A percentile compares a stretch with the other conserved stretches of the same genome.
Conservation (phyloP, 192 early-diverging fungal species). For the Backusella psychrophila region DNA sequence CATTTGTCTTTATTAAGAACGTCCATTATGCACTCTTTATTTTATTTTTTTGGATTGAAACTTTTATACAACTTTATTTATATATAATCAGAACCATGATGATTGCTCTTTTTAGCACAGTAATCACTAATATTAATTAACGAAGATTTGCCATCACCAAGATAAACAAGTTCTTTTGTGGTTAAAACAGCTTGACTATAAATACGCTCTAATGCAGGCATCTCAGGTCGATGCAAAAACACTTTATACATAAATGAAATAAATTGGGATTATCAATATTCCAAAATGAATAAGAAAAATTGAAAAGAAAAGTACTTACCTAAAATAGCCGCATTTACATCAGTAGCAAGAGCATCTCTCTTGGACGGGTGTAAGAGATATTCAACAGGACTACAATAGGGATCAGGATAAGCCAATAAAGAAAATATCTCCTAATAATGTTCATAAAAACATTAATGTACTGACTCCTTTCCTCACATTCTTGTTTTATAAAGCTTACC, state of each 20-base stretch:
- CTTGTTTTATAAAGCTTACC: conserved; percentile 9
- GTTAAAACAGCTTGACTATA: conserved; percentile 18
- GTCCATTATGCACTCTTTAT: not conserved
- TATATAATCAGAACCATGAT: not conserved
- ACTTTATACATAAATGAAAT: not conserved
- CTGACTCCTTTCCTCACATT: not conserved
- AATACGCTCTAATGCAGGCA: conserved; percentile 22
- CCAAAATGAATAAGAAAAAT: not conserved
- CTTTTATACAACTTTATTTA: not conserved
- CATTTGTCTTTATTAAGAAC: not conserved
- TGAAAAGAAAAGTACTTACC: conserved; percentile 22
- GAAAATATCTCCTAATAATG: conserved; percentile 63
- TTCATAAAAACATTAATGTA: not conserved
- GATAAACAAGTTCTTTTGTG: conserved; percentile 24
- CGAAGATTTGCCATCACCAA: conserved; percentile 15
- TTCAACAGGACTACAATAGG: conserved; percentile 50
- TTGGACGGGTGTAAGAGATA: conserved; percentile 53
- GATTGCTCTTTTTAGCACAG: not conserved
- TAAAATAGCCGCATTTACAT: conserved; percentile 67
- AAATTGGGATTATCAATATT: not conserved
- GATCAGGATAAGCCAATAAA: conserved; percentile 74
- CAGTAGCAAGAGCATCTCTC: conserved; percentile 61
- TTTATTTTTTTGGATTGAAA: not conserved
- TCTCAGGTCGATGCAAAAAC: conserved; percentile 15
- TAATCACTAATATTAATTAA: conserved; percentile 20